A percentile compares a stretch with the other conserved stretches of the same genome.
These are phyloP conservation scores for Chenopodium berlandieri DNA, from an alignment of 148 eudicot species.

Conservation along the genomic window DNA sequence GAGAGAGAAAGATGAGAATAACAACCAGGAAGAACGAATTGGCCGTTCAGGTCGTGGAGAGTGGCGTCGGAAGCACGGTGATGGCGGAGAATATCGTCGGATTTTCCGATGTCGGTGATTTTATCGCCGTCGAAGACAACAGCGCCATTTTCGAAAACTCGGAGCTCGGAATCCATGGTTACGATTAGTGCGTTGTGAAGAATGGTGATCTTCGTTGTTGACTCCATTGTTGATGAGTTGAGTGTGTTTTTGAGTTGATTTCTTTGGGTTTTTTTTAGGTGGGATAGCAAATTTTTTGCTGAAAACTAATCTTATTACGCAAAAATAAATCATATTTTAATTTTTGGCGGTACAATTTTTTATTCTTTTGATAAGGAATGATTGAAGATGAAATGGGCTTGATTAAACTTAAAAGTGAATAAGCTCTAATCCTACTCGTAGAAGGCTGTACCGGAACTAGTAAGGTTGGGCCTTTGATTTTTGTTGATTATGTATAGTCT, in stretches of 20 bases:
- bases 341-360: too few relatives aligned
- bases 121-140: conserved; percentile 47
- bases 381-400: too few relatives aligned
- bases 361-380: too few relatives aligned
- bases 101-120: conserved; percentile 62
- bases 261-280: neutral
- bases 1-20: neutral
- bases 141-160: conserved; percentile 64
- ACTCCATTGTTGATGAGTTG: neutral
- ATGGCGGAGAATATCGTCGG: conserved; percentile 43
- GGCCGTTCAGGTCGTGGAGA: conserved; percentile 49
- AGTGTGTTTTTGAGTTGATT: neutral
- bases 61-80: conserved; percentile 30
- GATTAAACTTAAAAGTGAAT: too few relatives aligned
- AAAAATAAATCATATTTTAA: too few relatives aligned
- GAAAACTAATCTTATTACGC: too few relatives aligned
- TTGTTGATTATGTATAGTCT: too few relatives aligned
- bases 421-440: too few relatives aligned
- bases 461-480: too few relatives aligned
- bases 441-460: too few relatives aligned
- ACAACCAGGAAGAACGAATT: conserved; percentile 62
- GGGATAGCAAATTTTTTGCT: neutral
- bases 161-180: conserved; percentile 62
- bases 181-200: conserved; percentile 63
- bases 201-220: neutral